phyloP scores from a whole-genome alignment of 257 asterid species.

The Dorcoceras hygrometricum region DNA sequence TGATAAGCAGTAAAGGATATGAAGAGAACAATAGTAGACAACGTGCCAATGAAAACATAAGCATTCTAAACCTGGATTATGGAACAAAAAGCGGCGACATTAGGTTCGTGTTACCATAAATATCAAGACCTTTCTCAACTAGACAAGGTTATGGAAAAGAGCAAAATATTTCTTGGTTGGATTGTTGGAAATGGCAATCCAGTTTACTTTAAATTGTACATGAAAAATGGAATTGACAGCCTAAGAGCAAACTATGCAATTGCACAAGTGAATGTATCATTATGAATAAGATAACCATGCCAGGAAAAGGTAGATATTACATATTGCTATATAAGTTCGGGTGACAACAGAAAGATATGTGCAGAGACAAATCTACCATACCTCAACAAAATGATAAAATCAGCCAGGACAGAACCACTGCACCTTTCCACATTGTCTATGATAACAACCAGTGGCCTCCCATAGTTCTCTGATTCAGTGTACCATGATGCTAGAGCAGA shows the following conservation, averaged over 20 bases:
- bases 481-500: slow-evolving; percentile 88
- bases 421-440: slow-evolving; percentile 85
- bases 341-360: not conserved
- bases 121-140: not conserved
- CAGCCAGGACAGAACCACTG: slow-evolving; percentile 69
- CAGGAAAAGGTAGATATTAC: not conserved
- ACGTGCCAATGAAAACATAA: not conserved
- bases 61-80: not conserved
- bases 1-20: not conserved
- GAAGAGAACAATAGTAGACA: not conserved
- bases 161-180: not conserved
- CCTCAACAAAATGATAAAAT: slow-evolving; percentile 85
- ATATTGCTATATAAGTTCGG: slow-evolving; percentile 1
- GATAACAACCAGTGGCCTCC: slow-evolving; percentile 70
- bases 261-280: slow-evolving; percentile 5
- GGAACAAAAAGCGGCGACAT: not conserved
- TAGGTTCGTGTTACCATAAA: not conserved
- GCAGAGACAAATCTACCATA: slow-evolving; percentile 27
- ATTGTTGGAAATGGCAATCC: not conserved
- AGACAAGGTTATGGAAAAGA: not conserved
- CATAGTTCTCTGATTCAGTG: slow-evolving; percentile 51
- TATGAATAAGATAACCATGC: slow-evolving; percentile 1
- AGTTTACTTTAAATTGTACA: not conserved
- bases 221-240: not conserved
- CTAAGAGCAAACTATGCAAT: slow-evolving; percentile 2